phyloP scores from a whole-genome alignment of 225 moss, liverwort and hornwort species.

The Climacium dendroides region DNA sequence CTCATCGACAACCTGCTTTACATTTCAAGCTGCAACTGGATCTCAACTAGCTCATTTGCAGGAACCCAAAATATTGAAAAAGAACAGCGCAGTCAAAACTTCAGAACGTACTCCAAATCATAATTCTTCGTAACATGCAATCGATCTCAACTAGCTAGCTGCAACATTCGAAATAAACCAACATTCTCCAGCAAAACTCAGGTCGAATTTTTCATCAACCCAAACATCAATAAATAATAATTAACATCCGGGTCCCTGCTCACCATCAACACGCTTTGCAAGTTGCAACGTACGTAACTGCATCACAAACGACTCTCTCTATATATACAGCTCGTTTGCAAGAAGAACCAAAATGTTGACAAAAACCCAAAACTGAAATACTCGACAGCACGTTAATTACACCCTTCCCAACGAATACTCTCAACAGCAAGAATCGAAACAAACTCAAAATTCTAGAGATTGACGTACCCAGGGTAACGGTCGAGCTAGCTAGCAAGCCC shows the following conservation, averaged over 20 bases:
- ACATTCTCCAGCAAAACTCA: neutral
- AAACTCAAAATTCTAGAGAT: neutral
- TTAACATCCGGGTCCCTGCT: neutral
- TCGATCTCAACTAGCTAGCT: neutral
- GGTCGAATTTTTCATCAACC: neutral
- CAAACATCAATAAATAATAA: neutral
- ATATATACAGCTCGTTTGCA: neutral
- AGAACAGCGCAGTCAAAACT: neutral
- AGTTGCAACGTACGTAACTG: neutral
- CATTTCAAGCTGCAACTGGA: neutral
- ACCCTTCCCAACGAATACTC: neutral
- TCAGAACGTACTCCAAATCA: neutral
- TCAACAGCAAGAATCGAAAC: neutral
- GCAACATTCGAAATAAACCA: neutral
- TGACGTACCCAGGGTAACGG: neutral
- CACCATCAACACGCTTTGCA: neutral
- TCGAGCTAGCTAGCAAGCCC: neutral
- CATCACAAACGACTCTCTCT: neutral
- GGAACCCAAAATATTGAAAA: neutral
- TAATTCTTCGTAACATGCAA: neutral
- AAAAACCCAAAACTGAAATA: neutral
- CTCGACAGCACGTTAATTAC: too few relatives aligned
- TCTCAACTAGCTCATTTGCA: neutral
- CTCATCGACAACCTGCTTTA: neutral
- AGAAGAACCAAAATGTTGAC: neutral